Evolutionary conservation across 129 eudicot genomes (phyloP).

Genomic region (Heracleum sosnowskyi): DNA sequence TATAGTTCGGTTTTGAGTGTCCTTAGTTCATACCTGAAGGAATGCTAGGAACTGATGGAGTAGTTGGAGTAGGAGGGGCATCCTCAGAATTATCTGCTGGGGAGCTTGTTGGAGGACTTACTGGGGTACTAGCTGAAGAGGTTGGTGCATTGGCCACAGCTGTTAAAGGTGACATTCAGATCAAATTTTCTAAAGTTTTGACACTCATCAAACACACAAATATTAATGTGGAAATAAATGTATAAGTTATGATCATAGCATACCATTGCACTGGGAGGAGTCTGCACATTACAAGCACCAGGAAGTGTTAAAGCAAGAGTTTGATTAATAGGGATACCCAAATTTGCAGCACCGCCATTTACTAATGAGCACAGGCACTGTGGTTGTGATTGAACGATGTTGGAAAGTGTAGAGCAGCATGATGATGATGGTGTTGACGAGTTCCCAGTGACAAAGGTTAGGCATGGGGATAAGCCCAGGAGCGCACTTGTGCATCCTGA

Average conservation of each 20-base stretch:
- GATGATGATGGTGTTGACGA: constrained; percentile 35
- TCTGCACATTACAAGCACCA: constrained; percentile 50
- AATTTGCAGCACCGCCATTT: constrained; percentile 29
- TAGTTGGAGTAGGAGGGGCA: background rate
- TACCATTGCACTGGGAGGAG: constrained; percentile 72
- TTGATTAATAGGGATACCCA: constrained; percentile 53
- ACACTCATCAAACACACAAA: background rate
- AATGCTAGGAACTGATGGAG: background rate
- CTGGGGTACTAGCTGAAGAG: constrained; percentile 20
- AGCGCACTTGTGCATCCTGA: constrained; percentile 29
- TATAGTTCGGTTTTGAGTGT: background rate
- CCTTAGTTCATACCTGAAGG: background rate
- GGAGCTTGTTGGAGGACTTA: constrained; percentile 24
- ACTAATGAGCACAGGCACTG: constrained; percentile 57
- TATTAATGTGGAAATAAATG: background rate
- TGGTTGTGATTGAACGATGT: constrained; percentile 40
- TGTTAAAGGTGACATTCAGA: background rate
- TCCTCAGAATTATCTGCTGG: background rate
- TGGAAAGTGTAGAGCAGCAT: constrained; percentile 45
- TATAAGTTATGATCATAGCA: background rate
- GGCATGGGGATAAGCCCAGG: constrained; percentile 39
- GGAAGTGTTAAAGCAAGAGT: constrained; percentile 67
- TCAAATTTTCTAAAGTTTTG: background rate
- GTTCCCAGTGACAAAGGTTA: constrained; percentile 33
- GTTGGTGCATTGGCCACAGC: constrained; percentile 26